Base-by-base conservation (phyloP, 805 yeast genomes). In the Candida ortonii region DNA sequence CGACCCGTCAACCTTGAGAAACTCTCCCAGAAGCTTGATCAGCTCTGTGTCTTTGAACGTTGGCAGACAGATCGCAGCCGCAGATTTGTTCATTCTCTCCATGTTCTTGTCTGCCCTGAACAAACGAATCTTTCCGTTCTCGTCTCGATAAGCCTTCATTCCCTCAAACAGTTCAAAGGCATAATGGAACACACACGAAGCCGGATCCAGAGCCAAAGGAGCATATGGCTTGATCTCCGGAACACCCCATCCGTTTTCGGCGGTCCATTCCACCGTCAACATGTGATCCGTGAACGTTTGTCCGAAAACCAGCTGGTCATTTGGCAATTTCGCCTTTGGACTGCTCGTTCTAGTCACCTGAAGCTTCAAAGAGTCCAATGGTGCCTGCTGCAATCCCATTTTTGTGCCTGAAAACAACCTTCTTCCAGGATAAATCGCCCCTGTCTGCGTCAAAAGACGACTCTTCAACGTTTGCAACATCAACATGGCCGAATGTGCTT, bases 111-210 rank as follows among this genome's bases (percentile, higher is more conserved):
- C 85, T 27, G 95, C 85, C 62, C 98, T 78, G 73, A 90, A 90
- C 58, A 90, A 70, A 54, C 96, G 75, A 56, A 88, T 62, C 43
- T 80, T 62, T 43, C 82, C 84, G 29, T 80, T 65, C 17, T 64
- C 50, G 56, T 74, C 84, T 42, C 65, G 65, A 73, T 89, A 90
- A 10, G 97, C 97, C 70, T 90, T 90, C 68, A 90, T 70, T 47
- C 98, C 98, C 68, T 90, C 98, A 49, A 90, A 93, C 41, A 90
- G 74, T 63, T 87, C 96, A 56, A 93, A 90, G 4, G 95, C 90
- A 55, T 90, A 90, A 69, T 90, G 98, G 67, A 90, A 79, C 21
- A 89, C 97, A 59, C 84, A 76, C 13, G 93, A 67, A 14, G 96
- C 80, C 17, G 98, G 98, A 55, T 89, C 96, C 39, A 90, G 62